Percentiles rank a stretch among this genome's conserved stretches.
Conservation (phyloP, 257 asterid species). For the Paulownia fortunei region DNA sequence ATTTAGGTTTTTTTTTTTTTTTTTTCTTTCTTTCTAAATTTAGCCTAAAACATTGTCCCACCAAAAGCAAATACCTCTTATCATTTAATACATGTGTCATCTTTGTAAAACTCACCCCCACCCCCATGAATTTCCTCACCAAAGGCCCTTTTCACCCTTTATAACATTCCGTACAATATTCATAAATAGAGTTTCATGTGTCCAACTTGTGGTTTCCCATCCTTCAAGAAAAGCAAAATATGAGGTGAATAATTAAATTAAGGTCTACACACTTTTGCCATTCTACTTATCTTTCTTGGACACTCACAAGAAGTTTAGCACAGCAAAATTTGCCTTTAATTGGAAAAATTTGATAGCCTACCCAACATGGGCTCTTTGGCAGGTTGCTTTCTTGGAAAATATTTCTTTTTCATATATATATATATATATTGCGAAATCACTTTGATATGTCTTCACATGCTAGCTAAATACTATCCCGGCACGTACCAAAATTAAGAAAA, state of each 20-base stretch:
- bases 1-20: too few relatives aligned
- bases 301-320: slow-evolving; percentile 1
- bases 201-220: slow-evolving; percentile 23
- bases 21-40: too few relatives aligned
- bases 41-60: slow-evolving; percentile 25
- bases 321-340: slow-evolving; percentile 6
- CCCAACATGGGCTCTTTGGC: slow-evolving; percentile 4
- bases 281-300: background rate
- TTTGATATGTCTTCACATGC: slow-evolving; percentile 12
- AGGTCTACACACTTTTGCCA: background rate
- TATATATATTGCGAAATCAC: too few relatives aligned
- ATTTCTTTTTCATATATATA: background rate
- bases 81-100: slow-evolving; percentile 27
- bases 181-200: background rate
- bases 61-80: slow-evolving; percentile 22
- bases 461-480: background rate
- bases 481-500: background rate
- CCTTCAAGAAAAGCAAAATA: slow-evolving; percentile 25
- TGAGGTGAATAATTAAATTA: background rate
- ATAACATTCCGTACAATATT: background rate
- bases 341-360: slow-evolving; percentile 13
- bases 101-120: background rate
- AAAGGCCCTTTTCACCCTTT: background rate
- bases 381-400: background rate
- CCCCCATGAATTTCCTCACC: background rate